Evolutionary conservation across 345 rosid genomes (phyloP).

Genomic region (Linum tenue): DNA sequence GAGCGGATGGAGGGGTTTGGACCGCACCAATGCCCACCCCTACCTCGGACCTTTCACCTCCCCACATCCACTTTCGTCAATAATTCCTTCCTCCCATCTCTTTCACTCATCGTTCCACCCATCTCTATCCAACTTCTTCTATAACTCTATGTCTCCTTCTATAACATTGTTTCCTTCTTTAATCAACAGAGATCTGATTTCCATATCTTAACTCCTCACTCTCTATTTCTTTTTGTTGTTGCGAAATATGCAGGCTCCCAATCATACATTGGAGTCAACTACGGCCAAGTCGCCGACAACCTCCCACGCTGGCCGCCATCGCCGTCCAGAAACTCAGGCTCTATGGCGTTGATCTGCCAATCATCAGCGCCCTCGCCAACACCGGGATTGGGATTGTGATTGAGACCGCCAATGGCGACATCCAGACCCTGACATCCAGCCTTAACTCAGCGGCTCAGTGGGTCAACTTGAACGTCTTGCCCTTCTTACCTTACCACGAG

Average conservation of each 20-base stretch:
- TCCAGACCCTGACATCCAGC: slow-evolving; percentile 70
- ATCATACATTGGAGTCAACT: slow-evolving; percentile 75
- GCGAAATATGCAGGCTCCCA: slow-evolving; percentile 37
- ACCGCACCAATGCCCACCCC: too few species aligned
- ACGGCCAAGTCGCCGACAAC: slow-evolving; percentile 84
- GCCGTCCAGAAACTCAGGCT: slow-evolving; percentile 61
- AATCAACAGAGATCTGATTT: too few species aligned
- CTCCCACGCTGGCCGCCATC: slow-evolving; percentile 77
- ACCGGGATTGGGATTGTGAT: slow-evolving; percentile 70
- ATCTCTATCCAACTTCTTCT: neutral
- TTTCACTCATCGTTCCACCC: neutral
- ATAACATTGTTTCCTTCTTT: neutral
- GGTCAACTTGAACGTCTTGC: slow-evolving; percentile 62
- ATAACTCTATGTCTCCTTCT: neutral
- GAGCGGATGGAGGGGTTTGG: too few species aligned
- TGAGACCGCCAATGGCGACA: slow-evolving; percentile 66
- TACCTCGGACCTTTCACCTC: slow-evolving; percentile 3
- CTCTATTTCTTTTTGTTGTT: neutral
- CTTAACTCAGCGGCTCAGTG: slow-evolving; percentile 67
- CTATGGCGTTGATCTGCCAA: slow-evolving; percentile 79
- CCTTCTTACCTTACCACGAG: slow-evolving; percentile 76
- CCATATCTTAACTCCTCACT: too few species aligned
- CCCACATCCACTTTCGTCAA: neutral
- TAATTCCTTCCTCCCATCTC: neutral
- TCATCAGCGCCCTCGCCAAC: slow-evolving; percentile 66